Conservation (phyloP, 495 filamentous ascomycete genomes). For the Penicillium longicatenatum region DNA sequence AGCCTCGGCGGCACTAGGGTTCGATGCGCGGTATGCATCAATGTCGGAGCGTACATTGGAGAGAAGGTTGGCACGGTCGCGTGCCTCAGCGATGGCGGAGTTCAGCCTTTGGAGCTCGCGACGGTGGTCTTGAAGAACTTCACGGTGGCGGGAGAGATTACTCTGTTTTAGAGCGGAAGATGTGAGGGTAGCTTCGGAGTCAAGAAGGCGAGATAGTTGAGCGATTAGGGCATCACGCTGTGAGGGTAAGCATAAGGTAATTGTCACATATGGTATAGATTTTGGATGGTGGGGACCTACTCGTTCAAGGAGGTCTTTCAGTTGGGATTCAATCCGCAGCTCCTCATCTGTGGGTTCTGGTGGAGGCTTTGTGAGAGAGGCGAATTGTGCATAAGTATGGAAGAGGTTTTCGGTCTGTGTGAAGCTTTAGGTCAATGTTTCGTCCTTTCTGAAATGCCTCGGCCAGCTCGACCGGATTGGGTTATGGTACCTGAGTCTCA, state of each 20-base stretch:
- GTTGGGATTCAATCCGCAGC: conserved; percentile 70
- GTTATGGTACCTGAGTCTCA: conserved; percentile 77
- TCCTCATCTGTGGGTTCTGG: conserved; percentile 86
- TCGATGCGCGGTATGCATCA: conserved; percentile 77
- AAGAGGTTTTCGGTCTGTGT: conserved; percentile 86
- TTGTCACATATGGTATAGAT: conserved; percentile 2
- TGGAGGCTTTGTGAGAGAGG: conserved; percentile 77
- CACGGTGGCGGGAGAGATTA: conserved; percentile 89
- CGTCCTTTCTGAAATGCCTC: conserved; percentile 1
- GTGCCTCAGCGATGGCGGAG: conserved; percentile 65
- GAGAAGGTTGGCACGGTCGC: conserved; percentile 89
- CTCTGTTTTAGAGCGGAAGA: conserved; percentile 92
- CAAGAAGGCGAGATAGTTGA: conserved; percentile 85
- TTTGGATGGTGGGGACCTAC: conserved; percentile 21
- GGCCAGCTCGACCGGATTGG: conserved; percentile 5
- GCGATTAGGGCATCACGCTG: conserved; percentile 81
- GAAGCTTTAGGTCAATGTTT: conserved; percentile 10
- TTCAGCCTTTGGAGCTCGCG: conserved; percentile 77
- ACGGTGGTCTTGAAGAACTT: conserved; percentile 84
- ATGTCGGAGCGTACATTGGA: conserved; percentile 91
- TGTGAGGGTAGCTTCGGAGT: conserved; percentile 87
- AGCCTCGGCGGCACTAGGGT: conserved; percentile 79
- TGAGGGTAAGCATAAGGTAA: conserved; percentile 3
- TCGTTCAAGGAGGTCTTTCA: conserved; percentile 78
- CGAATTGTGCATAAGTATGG: conserved; percentile 93